A percentile compares a stretch with the other conserved stretches of the same genome.
phyloP scores from a whole-genome alignment of 2,329 filamentous ascomycete genomes.

The Drechslerella stenobrocha region DNA sequence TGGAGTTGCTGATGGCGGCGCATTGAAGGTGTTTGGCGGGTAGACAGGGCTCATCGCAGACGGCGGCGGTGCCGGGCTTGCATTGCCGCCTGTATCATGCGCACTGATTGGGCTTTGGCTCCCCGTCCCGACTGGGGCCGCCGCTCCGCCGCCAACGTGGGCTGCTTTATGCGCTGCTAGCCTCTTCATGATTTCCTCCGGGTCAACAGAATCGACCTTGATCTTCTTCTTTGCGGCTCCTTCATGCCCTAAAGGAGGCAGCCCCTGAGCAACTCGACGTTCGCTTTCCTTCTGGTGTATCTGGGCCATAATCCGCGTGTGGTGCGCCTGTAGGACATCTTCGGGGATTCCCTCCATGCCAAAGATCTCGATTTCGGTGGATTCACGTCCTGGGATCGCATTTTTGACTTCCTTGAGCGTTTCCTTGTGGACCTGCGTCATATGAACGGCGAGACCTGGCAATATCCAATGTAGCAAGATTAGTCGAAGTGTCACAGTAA shows the following conservation, averaged over 20 bases:
- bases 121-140: constrained; percentile 64
- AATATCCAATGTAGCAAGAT: constrained; percentile 16
- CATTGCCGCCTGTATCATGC: constrained; percentile 61
- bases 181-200: constrained; percentile 77
- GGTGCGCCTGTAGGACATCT: constrained; percentile 78
- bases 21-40: constrained; percentile 61
- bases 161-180: constrained; percentile 75
- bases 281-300: constrained; percentile 86
- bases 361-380: constrained; percentile 92
- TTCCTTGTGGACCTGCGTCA: constrained; percentile 99
- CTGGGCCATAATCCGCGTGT: constrained; percentile 79
- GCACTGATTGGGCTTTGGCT: constrained; percentile 60
- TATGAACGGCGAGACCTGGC: constrained; percentile 86
- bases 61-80: constrained; percentile 57
- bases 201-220: constrained; percentile 72
- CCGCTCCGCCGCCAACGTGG: constrained; percentile 64
- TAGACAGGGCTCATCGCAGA: constrained; percentile 49
- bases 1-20: constrained; percentile 37
- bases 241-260: constrained; percentile 70
- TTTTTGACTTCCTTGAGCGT: constrained; percentile 85
- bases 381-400: constrained; percentile 80
- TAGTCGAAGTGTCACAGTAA: constrained; percentile 2
- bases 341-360: constrained; percentile 96
- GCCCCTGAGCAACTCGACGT: constrained; percentile 77
- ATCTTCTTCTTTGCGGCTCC: constrained; percentile 66